Percentiles rank a stretch among this genome's conserved stretches.
These are phyloP conservation scores for Globisporangium yorkense DNA, from an alignment of 352 stramenopile species.

Conservation along the genomic window DNA sequence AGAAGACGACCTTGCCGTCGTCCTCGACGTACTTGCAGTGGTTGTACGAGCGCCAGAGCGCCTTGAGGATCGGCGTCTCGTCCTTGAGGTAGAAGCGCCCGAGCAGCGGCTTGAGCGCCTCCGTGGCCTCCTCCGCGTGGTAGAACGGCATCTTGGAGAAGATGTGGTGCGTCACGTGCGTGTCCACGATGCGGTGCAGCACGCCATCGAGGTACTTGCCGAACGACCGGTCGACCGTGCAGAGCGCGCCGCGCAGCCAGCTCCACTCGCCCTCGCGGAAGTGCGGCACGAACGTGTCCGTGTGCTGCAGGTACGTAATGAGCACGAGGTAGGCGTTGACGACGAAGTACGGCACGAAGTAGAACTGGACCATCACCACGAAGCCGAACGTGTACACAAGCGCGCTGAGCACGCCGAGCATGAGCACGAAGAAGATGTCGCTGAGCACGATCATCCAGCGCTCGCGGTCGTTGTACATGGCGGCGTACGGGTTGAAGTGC, in stretches of 20 bases:
- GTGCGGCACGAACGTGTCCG: slow-evolving; percentile 96
- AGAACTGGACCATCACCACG: slow-evolving; percentile 89
- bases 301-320: slow-evolving; percentile 98
- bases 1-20: slow-evolving; percentile 89
- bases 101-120: slow-evolving; percentile 90
- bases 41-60: slow-evolving; percentile 91
- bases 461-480: slow-evolving; percentile 93
- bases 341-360: slow-evolving; percentile 94
- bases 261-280: slow-evolving; percentile 94
- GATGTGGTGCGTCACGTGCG: slow-evolving; percentile 97
- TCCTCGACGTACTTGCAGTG: slow-evolving; percentile 95
- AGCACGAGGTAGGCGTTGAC: slow-evolving; percentile 96
- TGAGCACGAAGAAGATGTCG: slow-evolving; percentile 84
- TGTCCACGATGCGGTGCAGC: slow-evolving; percentile 97
- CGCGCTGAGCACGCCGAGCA: slow-evolving; percentile 46
- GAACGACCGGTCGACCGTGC: slow-evolving; percentile 97
- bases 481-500: slow-evolving; percentile 95
- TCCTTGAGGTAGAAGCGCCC: slow-evolving; percentile 97
- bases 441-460: slow-evolving; percentile 91
- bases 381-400: slow-evolving; percentile 69
- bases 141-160: slow-evolving; percentile 99
- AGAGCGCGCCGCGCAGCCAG: slow-evolving; percentile 95
- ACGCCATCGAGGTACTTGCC: slow-evolving; percentile 94
- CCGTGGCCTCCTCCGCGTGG: slow-evolving; percentile 94
- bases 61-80: slow-evolving; percentile 77